Base-by-base conservation (phyloP, 345 rosid species). In the Sonneratia caseolaris region DNA sequence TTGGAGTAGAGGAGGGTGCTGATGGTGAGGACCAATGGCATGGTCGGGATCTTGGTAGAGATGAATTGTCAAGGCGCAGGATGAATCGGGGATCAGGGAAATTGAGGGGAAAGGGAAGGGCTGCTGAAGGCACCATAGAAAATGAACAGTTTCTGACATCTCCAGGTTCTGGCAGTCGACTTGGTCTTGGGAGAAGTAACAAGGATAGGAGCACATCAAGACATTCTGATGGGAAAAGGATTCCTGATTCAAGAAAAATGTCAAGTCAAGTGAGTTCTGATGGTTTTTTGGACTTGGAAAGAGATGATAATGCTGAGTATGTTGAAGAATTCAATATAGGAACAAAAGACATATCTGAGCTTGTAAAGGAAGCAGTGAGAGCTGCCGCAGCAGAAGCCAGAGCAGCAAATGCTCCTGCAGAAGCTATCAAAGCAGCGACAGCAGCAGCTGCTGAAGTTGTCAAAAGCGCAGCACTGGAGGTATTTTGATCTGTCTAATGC, bases 351-450 rank as follows among this genome's bases (percentile, higher is more conserved):
- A 86, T 95, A 62, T 80, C 84, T 72, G 87, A 89, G 77, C 70
- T 92, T 71, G 98, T 95, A 35, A 92, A 79, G 84, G 80, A 82
- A 71, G 99, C 99, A 12, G 89, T 95, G 65, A 82, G 84, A 76
- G 90, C 99, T 81, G 99, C 99, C 75, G 99, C 92, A 79, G 85
- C 89, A 21, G 99, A 95, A 89, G 99, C 99, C 68, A 84, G 88
- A 82, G 86, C 89, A 70, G 97, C 90, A 73, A 84, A 86, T 81
- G 98, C 92, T 66, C 92, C 97, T 66, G 74, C 69, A 37, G 99
- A 89, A 77, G 99, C 99, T 64, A 79, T 88, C 76, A 92, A 82
- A 82, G 99, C 99, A 73, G 99, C 91, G 24, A 88, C 97, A 12
- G 96, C 93, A 65, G 89, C 91, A 66, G 98, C 99, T 66, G 98